Base-by-base conservation (phyloP, 2,329 filamentous ascomycete genomes). In the Pseudonectria foliicola region DNA sequence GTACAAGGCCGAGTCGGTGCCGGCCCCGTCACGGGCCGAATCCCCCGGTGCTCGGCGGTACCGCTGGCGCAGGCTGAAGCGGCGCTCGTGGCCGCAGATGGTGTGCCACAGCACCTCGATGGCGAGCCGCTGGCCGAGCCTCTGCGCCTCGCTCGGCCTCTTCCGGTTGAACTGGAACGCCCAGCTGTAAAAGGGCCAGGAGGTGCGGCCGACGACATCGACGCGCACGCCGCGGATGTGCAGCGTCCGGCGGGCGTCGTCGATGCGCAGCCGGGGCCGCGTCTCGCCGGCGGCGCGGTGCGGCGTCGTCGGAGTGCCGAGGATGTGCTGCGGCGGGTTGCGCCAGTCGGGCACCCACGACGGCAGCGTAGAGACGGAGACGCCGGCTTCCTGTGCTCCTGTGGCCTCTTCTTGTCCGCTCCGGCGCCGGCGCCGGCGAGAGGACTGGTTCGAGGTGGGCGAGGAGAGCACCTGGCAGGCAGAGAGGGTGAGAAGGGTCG, bases 341-440 rank as follows among this genome's bases (percentile, higher is more conserved):
- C 56, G 50, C 61, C 60, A 63, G 46, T 63, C 60, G 1, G 60
- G 60, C 16, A 60, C 59, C 60, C 60, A 63, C 0, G 57, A 56
- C 2, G 60, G 60, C 4, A 63, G 16, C n/a, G n/a, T n/a, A n/a
- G n/a, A n/a, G n/a, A n/a, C n/a, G n/a, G n/a, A n/a, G n/a, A n/a
- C n/a, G n/a, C n/a, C n/a, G n/a, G n/a, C n/a, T n/a, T n/a, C n/a
- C n/a, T n/a, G n/a, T n/a, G 35, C 11, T 18, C 14, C 24, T 34
- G 31, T 2, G 31, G n/a, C n/a, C 31, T 38, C 2, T 42, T 47
- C 21, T 25, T 29, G 16, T 46, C 37, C 4, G 38, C n/a, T n/a
- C n/a, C n/a, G n/a, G n/a, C n/a, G n/a, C n/a, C n/a, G n/a, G n/a
- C n/a, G n/a, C n/a, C n/a, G n/a, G n/a, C n/a, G n/a, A n/a, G n/a